Evolutionary conservation across 1,284 basidiomycete species (phyloP).

Genomic region (Naganishia liquefaciens): DNA sequence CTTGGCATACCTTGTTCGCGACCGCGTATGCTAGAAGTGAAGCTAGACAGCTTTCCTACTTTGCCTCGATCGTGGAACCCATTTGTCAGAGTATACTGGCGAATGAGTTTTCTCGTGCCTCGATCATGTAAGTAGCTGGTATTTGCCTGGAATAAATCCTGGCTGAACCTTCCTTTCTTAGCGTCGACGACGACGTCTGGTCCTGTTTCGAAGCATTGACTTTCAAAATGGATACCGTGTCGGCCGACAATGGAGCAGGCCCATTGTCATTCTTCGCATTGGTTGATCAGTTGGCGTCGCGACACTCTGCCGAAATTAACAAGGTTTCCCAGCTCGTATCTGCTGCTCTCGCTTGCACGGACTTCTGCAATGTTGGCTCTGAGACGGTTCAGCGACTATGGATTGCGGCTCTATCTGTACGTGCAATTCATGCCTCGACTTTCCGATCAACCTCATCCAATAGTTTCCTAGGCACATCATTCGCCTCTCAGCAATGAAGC

Average conservation of each 20-base stretch:
- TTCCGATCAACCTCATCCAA: background rate
- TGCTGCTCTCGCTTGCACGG: background rate
- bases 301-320: background rate
- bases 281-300: slow-evolving; percentile 6
- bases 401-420: slow-evolving; percentile 9
- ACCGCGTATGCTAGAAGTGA: background rate
- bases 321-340: slow-evolving; percentile 11
- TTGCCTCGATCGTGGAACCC: slow-evolving; percentile 1
- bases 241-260: background rate
- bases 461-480: background rate
- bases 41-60: slow-evolving; percentile 5
- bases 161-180: background rate
- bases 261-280: slow-evolving; percentile 2
- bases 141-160: background rate
- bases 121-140: slow-evolving; percentile 11
- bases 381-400: slow-evolving; percentile 6
- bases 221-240: background rate
- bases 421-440: background rate
- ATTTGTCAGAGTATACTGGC: slow-evolving; percentile 6
- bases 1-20: slow-evolving; percentile 3
- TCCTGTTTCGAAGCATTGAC: slow-evolving; percentile 1
- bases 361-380: background rate
- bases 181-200: background rate
- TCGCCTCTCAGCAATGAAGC: slow-evolving; percentile 3
- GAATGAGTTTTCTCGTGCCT: background rate